These are phyloP conservation scores for Baorangia bicolor DNA, from an alignment of 768 basidiomycete genomes.

Conservation along the genomic window DNA sequence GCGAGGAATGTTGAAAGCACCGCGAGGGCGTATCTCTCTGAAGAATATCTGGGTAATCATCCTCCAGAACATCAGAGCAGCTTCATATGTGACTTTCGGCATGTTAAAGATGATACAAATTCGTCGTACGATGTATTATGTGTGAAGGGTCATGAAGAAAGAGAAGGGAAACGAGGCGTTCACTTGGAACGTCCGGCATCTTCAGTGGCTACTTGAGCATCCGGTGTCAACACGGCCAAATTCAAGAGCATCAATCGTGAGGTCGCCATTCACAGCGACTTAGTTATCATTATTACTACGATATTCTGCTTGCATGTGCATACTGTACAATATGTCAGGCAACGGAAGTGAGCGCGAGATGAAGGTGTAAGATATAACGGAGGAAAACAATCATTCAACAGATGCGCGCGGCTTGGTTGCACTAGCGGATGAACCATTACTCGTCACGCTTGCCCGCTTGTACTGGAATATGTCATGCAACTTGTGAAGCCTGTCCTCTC, in stretches of 20 bases:
- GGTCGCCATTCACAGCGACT: neutral
- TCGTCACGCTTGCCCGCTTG: conserved; percentile 59
- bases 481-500: conserved; percentile 67
- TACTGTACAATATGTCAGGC: conserved; percentile 33
- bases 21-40: conserved; percentile 89
- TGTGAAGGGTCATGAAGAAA: conserved; percentile 11
- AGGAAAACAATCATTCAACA: conserved; percentile 20
- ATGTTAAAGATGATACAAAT: conserved; percentile 13
- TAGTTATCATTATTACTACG: conserved; percentile 22
- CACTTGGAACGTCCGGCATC: neutral
- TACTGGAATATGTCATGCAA: conserved; percentile 85
- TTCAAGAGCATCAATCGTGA: neutral
- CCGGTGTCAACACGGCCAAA: conserved; percentile 31
- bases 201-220: neutral
- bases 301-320: conserved; percentile 22
- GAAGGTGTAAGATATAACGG: conserved; percentile 17
- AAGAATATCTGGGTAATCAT: conserved; percentile 92
- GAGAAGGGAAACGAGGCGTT: neutral
- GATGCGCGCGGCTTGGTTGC: conserved; percentile 15
- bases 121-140: conserved; percentile 7
- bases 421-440: conserved; percentile 39
- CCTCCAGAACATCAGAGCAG: conserved; percentile 82
- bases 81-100: conserved; percentile 54
- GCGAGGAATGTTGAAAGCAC: conserved; percentile 91
- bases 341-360: conserved; percentile 15